Conservation (phyloP, 345 rosid species). For the Murraya paniculata region DNA sequence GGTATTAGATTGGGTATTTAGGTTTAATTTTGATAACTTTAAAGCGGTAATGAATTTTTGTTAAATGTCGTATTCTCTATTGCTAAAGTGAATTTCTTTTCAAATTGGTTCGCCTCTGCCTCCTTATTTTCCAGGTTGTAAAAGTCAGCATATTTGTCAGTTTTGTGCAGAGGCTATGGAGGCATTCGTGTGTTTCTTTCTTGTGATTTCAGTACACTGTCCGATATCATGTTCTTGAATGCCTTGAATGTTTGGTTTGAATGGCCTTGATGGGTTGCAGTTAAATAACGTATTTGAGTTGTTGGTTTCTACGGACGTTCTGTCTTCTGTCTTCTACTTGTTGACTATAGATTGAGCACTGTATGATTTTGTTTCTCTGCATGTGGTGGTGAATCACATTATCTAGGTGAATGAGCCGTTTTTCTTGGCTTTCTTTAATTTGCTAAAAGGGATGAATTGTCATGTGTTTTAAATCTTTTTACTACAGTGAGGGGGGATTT, state of each 20-base stretch:
- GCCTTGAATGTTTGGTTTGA: neutral
- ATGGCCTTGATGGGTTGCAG: neutral
- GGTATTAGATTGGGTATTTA: neutral
- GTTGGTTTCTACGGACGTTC: neutral
- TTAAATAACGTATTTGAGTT: neutral
- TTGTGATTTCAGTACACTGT: neutral
- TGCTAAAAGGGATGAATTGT: neutral
- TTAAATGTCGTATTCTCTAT: neutral
- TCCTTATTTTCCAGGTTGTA: neutral
- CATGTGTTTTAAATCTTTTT: neutral
- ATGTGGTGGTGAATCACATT: neutral
- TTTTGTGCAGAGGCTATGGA: neutral
- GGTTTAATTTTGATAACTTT: neutral
- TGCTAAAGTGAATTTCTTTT: neutral
- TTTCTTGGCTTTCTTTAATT: neutral
- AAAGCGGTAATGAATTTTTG: neutral
- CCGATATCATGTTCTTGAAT: neutral
- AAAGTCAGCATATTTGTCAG: neutral
- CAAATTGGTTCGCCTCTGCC: neutral
- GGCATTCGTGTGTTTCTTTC: neutral
- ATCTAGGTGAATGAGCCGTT: neutral
- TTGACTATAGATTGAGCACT: neutral
- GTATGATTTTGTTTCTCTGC: neutral
- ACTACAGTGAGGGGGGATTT: constrained; percentile 90
- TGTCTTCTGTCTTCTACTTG: neutral